Evolutionary conservation across 345 rosid species (phyloP).

Genomic region (Syzygium oleosum): DNA sequence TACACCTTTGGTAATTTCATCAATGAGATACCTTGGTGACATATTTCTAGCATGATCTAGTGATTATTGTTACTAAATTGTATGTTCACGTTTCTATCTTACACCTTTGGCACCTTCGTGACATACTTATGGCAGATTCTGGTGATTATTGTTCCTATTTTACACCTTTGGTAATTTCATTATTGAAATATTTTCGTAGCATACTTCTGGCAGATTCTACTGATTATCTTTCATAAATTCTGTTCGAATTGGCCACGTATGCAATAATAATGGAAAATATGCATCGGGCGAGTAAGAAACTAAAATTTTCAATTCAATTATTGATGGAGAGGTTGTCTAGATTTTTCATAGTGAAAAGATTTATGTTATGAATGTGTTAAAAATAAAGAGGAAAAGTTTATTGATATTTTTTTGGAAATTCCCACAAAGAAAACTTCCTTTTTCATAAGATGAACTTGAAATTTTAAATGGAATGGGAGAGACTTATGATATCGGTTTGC

Average conservation of each 20-base stretch:
- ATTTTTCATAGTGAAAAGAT: not conserved
- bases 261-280: not conserved
- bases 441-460: too few relatives aligned
- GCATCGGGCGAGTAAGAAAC: not conserved
- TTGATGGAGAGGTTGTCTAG: not conserved
- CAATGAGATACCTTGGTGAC: not conserved
- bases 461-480: too few relatives aligned
- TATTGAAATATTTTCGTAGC: too few relatives aligned
- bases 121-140: too few relatives aligned
- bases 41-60: too few relatives aligned
- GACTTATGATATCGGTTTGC: too few relatives aligned
- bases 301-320: not conserved
- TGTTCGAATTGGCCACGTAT: not conserved
- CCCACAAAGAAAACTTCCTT: not conserved
- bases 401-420: not conserved
- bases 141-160: too few relatives aligned
- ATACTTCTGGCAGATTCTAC: not conserved
- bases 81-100: not conserved
- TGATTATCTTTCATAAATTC: not conserved
- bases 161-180: not conserved
- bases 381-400: not conserved
- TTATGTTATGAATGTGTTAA: not conserved
- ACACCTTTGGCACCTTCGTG: too few relatives aligned
- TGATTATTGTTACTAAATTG: too few relatives aligned
- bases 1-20: not conserved